Evolutionary conservation across 192 early-diverging fungal species (phyloP), one percentile per base, ranked within the genome.

Genomic region (Geranomyces variabilis): DNA sequence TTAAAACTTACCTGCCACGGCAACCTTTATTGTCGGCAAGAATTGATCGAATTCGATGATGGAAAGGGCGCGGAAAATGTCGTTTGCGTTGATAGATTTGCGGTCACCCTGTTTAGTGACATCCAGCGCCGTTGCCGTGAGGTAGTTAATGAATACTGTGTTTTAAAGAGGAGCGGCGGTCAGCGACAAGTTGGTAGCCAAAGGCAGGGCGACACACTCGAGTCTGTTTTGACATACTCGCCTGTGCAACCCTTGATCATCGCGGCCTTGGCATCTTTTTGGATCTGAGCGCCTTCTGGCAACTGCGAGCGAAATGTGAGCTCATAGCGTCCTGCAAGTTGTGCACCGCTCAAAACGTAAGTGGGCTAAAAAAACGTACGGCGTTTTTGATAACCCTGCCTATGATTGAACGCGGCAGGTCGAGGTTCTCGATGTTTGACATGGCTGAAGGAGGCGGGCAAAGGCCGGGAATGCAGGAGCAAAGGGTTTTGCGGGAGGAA

Each of bases 141-240:
- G 59, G 45, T 80, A 80, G 63, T 75, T 80, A 33, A 80, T 78
- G 49, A 80, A 80, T 19, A 80, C 79, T 72, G 33, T 21, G 28
- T 21, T n/a, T 62, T 0, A 41, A 26, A 24, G 17, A 53, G 51
- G 15, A n/a, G 51, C 19, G 12, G 12, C 19, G 46, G 10, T 47
- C 10, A 13, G 12, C 46, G 46, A 10, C 46, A 10, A 47, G 46
- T 10, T n/a, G n/a, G n/a, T n/a, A n/a, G n/a, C n/a, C 3, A 41
- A 41, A 41, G 10, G 36, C 10, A 10, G 36, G 36, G 36, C 5
- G 10, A 41, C 36, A 3, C 3, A 41, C 36, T 41, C 5, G 36
- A 10, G 36, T 3, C 10, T 41, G 3, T 41, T 41, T 53, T 53
- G 51, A n/a, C 15, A 24, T 53, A 26, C 33, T 22, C 22, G 61